Evolutionary conservation across 352 stramenopile species (phyloP), one percentile per base, ranked within the genome.

Genomic region (Pythium grandisporangium): DNA sequence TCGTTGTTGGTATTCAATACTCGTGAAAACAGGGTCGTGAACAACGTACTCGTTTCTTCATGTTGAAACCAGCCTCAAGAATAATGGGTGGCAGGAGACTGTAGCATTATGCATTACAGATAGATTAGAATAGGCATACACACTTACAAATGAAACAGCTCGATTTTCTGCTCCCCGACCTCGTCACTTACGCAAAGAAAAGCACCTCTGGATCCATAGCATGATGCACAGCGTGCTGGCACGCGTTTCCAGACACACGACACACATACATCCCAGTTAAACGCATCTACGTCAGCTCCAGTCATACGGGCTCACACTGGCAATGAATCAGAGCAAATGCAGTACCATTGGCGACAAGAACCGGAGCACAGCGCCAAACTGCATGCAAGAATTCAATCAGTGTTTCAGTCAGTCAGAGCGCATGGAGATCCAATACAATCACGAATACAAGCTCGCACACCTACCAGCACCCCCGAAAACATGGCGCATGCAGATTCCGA

Each of bases 401-500:
- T n/a, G n/a, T n/a, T n/a, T n/a, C n/a, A n/a, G n/a, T n/a, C n/a
- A n/a, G n/a, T n/a, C n/a, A n/a, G n/a, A n/a, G n/a, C n/a, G n/a
- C 14, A 47, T 26, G 38, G 10, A 50, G 21, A n/a, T 30, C 11
- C 16, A 36, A 32, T 10, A 6, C 43, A 51, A 29, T 36, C 17
- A 22, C 42, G 21, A 37, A 39, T 3, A 34, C 24, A 29, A 40
- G 6, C n/a, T 17, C 26, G 19, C 32, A 60, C 5, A 61, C 71
- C 32, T 61, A 93, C 79, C 58, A 86, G 61, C 26, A 93, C 66
- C 21, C 80, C 80, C 40, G 90, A 90, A 53, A 89, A 76, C 34
- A 93, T 89, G 25, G 80, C 80, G 35, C 66, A 80, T 7, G 73
- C 76, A 3, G 80, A 93, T 55, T 90, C 77, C 19, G 80, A 89